Evolutionary conservation across 352 stramenopile species (phyloP), one percentile per base, ranked within the genome.

Genomic region (Hyaloperonospora arabidopsidis): DNA sequence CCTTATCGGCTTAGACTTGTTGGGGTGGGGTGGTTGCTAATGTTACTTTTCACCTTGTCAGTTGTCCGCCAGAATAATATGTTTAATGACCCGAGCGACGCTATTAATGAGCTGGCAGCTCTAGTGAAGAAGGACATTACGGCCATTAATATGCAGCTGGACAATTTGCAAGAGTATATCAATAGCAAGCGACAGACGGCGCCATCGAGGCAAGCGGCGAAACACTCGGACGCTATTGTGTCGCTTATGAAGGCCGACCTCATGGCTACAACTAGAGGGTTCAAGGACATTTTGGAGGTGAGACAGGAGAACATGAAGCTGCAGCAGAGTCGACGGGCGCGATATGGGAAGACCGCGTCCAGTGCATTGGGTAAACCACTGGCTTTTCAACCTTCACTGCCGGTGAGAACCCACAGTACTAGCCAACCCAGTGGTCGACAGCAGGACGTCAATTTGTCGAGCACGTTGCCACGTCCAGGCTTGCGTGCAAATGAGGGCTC

Each of bases 91-190:
- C 83, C 83, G 19, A 89, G 78, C 0, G 76, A 85, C 54, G 67
- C 79, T 35, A 93, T 93, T 52, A 93, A 93, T 46, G 80, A 87
- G 66, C 63, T 91, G 40, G 80, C 81, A 4, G 70, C 70, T 45
- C 70, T 90, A 2, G 77, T 93, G 39, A 91, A 93, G 72, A 87
- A 89, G 41, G 83, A 93, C 52, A 93, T 93, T 58, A 93, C 80
- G 7, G 68, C 83, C 36, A 93, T 93, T 67, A 89, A 89, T 55
- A 76, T 81, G 51, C 79, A 93, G 64, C 68, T 93, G 38, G 81
- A 93, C 61, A 86, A 91, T 41, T 49, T 93, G 14, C 76, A 89
- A 67, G 76, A 89, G 32, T 93, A 89, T 47, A 77, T 87, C 12
- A 74, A 86, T 59, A 87, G 76, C 57, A 75, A 84, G 57, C 76